Percentiles rank a stretch among this genome's conserved stretches.
These are phyloP conservation scores for Bimuria novae-zelandiae DNA, from an alignment of 2,329 filamentous ascomycete genomes.

Conservation along the genomic window DNA sequence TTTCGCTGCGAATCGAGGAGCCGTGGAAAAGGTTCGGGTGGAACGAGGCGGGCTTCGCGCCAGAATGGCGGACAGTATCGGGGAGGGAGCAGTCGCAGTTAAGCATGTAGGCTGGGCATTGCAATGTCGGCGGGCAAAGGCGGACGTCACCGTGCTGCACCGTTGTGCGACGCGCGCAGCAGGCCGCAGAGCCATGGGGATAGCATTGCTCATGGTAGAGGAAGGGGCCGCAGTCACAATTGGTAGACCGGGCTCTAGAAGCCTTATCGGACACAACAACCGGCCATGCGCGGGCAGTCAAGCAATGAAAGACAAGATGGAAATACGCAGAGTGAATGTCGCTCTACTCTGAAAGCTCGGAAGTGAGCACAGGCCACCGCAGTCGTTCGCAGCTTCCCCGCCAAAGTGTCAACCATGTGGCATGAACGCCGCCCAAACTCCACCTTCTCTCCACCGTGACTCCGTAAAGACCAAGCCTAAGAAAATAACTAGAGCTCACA, in stretches of 20 bases:
- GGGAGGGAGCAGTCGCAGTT: conserved; percentile 15
- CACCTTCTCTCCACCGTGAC: not conserved
- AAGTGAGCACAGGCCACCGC: conserved; percentile 16
- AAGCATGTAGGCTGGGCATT: conserved; percentile 17
- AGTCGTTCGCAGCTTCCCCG: conserved; percentile 7
- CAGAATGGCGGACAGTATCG: conserved; percentile 27
- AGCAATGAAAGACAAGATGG: not conserved
- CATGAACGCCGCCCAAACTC: not conserved
- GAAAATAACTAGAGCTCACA: not conserved
- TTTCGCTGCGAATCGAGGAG: conserved; percentile 28
- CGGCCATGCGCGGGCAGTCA: conserved; percentile 11
- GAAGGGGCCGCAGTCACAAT: conserved; percentile 1
- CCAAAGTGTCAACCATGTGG: not conserved
- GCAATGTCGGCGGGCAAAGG: conserved; percentile 38
- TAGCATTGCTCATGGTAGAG: conserved; percentile 32
- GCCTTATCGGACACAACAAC: conserved; percentile 1
- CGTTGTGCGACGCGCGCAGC: conserved; percentile 23
- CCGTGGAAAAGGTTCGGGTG: conserved; percentile 29
- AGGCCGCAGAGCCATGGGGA: conserved; percentile 38
- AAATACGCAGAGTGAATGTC: conserved; percentile 3
- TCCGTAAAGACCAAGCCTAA: no score
- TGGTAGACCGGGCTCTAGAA: conserved; percentile 6
- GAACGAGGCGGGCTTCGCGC: conserved; percentile 10
- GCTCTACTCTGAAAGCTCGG: conserved; percentile 26
- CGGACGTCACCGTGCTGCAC: conserved; percentile 24